phyloP scores from a whole-genome alignment of 2,329 filamentous ascomycete species.

The Salinomyces thailandicus region DNA sequence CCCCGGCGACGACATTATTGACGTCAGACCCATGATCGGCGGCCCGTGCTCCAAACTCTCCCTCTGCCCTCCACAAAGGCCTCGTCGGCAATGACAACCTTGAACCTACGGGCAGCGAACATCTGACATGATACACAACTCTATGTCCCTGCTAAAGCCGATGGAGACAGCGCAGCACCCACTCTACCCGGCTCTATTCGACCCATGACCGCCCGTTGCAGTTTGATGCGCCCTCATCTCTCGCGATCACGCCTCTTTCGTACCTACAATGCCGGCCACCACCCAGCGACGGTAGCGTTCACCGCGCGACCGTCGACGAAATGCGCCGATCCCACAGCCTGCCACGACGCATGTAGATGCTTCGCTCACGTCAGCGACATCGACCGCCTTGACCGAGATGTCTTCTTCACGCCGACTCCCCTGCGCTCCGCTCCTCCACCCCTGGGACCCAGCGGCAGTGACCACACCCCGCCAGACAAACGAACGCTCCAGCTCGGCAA shows the following conservation, averaged over 20 bases:
- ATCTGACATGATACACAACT: background rate
- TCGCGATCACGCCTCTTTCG: conserved; percentile 31
- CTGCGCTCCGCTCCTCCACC: conserved; percentile 25
- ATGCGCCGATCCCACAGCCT: conserved; percentile 12
- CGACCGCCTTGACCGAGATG: conserved; percentile 23
- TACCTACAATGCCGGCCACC: conserved; percentile 6
- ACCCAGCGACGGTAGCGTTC: conserved; percentile 3
- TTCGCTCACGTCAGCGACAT: conserved; percentile 23
- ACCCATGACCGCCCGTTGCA: conserved; percentile 27
- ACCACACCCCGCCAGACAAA: conserved; percentile 44
- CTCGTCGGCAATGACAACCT: too few relatives aligned
- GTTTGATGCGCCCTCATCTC: conserved; percentile 37
- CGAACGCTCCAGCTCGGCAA: conserved; percentile 52
- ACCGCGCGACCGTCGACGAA: conserved; percentile 4
- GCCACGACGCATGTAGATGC: conserved; percentile 18
- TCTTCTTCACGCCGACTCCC: conserved; percentile 30
- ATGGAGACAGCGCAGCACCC: conserved; percentile 1
- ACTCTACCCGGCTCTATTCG: background rate
- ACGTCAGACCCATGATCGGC: conserved; percentile 4
- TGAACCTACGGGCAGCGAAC: background rate
- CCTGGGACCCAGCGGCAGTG: conserved; percentile 8
- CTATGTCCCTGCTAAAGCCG: background rate
- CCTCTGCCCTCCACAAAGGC: background rate
- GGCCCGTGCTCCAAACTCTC: conserved; percentile 3
- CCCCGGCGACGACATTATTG: background rate